phyloP scores from a whole-genome alignment of 257 asterid genomes.

The Linderniella brevidens region DNA sequence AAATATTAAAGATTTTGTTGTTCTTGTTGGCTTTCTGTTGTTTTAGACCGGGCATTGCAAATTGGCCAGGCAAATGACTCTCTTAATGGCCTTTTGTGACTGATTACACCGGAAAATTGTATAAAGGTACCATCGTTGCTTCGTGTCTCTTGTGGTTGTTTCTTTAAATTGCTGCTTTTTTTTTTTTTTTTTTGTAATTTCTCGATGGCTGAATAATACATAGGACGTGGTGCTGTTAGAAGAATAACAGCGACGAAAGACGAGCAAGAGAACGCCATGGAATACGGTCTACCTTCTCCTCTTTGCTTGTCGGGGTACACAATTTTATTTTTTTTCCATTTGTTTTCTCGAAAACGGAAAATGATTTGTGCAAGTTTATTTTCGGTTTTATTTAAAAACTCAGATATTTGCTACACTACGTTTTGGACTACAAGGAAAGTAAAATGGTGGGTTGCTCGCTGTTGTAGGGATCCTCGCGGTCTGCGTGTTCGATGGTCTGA shows the following conservation, averaged over 20 bases:
- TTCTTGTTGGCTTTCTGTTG: too few species aligned
- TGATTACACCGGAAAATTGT: slow-evolving; percentile 73
- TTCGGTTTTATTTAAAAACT: neutral
- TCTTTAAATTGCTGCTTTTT: slow-evolving; percentile 5
- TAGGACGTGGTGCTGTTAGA: slow-evolving; percentile 80
- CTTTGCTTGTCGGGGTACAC: slow-evolving; percentile 84
- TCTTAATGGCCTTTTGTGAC: slow-evolving; percentile 83
- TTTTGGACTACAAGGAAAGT: slow-evolving; percentile 27
- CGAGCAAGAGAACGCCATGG: slow-evolving; percentile 81
- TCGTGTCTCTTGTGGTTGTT: too few species aligned
- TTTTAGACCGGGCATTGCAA: slow-evolving; percentile 79
- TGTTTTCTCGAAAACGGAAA: neutral
- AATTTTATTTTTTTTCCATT: neutral
- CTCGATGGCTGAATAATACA: slow-evolving; percentile 9
- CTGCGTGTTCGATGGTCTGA: slow-evolving; percentile 44
- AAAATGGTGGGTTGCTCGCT: slow-evolving; percentile 17
- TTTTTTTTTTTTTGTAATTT: neutral
- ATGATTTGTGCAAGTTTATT: too few species aligned
- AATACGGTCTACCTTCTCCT: slow-evolving; percentile 88
- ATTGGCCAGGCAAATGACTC: slow-evolving; percentile 94
- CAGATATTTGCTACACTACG: slow-evolving; percentile 70
- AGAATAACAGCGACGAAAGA: slow-evolving; percentile 73
- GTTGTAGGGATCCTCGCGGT: slow-evolving; percentile 30
- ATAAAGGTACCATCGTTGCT: slow-evolving; percentile 22
- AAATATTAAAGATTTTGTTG: neutral